phyloP scores from a whole-genome alignment of 805 yeast genomes.

The Tetrapisispora arboricola region DNA sequence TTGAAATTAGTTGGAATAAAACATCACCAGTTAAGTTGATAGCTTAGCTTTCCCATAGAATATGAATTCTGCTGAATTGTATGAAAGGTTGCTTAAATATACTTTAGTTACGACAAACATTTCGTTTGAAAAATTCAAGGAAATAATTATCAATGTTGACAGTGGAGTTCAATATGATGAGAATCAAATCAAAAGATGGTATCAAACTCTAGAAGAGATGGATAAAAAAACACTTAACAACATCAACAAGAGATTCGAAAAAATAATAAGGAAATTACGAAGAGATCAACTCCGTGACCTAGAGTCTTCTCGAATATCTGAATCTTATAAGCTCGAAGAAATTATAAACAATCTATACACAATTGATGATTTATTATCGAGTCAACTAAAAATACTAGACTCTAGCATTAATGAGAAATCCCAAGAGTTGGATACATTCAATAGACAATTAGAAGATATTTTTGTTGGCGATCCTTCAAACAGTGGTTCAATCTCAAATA shows the following conservation, averaged over 20 bases:
- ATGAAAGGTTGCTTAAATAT: background rate
- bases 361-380: conserved; percentile 6
- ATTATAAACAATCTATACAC: conserved; percentile 13
- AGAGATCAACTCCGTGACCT: conserved; percentile 9
- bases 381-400: background rate
- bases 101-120: conserved; percentile 1
- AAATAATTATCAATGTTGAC: background rate
- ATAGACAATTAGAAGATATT: background rate
- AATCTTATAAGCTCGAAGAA: conserved; percentile 14
- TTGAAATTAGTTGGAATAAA: too few species aligned
- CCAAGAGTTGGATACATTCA: background rate
- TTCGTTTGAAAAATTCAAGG: background rate
- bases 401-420: background rate
- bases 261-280: conserved; percentile 1
- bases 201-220: background rate
- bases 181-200: background rate
- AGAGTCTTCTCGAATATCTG: conserved; percentile 7
- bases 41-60: too few species aligned
- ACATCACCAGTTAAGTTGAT: too few species aligned
- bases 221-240: background rate
- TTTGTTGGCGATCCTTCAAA: background rate
- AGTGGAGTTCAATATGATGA: background rate
- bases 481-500: background rate
- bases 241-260: background rate
- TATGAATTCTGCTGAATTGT: conserved; percentile 1